phyloP scores from a whole-genome alignment of 345 rosid genomes.

The Odontarrhena argentea region DNA sequence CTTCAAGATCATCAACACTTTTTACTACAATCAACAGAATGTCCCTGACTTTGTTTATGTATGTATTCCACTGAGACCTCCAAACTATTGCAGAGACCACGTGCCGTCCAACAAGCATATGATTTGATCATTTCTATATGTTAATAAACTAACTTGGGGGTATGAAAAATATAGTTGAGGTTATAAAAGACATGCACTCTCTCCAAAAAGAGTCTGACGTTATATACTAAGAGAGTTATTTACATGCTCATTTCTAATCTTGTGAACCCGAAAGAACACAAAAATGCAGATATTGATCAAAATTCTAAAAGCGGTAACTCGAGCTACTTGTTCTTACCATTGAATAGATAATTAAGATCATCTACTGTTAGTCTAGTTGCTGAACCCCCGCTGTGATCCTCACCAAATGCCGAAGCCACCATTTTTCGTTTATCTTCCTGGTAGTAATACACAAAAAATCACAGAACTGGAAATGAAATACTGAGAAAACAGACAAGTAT shows the following conservation, averaged over 20 bases:
- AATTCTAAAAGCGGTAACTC: not conserved
- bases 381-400: conserved; percentile 77
- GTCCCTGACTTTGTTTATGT: not conserved
- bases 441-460: conserved; percentile 27
- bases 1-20: not conserved
- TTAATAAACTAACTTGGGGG: not conserved
- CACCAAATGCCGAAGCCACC: conserved; percentile 99
- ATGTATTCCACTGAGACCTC: conserved; percentile 10
- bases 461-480: conserved; percentile 26
- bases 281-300: conserved; percentile 47
- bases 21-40: too few species aligned
- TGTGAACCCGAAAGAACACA: conserved; percentile 45
- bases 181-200: conserved; percentile 20
- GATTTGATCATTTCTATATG: not conserved
- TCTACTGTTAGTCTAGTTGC: conserved; percentile 79
- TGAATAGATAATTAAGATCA: conserved; percentile 70
- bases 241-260: conserved; percentile 46
- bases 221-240: conserved; percentile 46
- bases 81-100: conserved; percentile 4
- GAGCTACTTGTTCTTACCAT: conserved; percentile 30
- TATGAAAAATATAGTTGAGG: conserved; percentile 19
- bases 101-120: not conserved
- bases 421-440: conserved; percentile 94
- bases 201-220: conserved; percentile 24
- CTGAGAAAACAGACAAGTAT: not conserved